Conservation (phyloP, 805 yeast genomes). For the Yarrowia hollandica region DNA sequence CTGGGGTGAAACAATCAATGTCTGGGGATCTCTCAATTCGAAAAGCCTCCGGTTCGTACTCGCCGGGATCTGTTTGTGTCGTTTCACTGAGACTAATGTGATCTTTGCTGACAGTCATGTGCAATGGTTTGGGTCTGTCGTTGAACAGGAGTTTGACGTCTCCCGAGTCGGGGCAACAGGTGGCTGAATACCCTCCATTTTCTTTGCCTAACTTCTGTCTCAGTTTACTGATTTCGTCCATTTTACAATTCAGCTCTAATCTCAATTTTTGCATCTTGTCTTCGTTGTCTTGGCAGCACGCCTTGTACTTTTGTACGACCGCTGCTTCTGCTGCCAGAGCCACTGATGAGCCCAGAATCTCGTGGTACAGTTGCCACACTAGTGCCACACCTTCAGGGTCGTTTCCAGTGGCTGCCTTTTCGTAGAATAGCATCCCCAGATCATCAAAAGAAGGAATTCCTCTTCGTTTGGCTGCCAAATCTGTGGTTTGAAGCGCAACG, state of each 20-base stretch:
- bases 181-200: too few relatives aligned
- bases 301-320: background rate
- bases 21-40: too few relatives aligned
- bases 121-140: background rate
- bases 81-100: background rate
- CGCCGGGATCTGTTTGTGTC: background rate
- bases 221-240: background rate
- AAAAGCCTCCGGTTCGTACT: too few relatives aligned
- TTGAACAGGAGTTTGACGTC: background rate
- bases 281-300: background rate
- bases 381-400: conserved; percentile 6
- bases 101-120: background rate
- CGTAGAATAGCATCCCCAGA: conserved; percentile 1
- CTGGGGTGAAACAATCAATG: background rate
- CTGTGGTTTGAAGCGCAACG: background rate
- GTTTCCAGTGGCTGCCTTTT: background rate
- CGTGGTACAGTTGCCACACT: conserved; percentile 17
- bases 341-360: conserved; percentile 4
- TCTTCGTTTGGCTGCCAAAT: background rate
- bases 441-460: background rate
- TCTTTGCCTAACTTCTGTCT: background rate
- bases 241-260: background rate
- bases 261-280: background rate
- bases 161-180: background rate
- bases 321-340: conserved; percentile 11